A percentile compares a stretch with the other conserved stretches of the same genome.
Evolutionary conservation across 2,329 filamentous ascomycete species (phyloP).

Genomic region (Aureobasidium zeae): DNA sequence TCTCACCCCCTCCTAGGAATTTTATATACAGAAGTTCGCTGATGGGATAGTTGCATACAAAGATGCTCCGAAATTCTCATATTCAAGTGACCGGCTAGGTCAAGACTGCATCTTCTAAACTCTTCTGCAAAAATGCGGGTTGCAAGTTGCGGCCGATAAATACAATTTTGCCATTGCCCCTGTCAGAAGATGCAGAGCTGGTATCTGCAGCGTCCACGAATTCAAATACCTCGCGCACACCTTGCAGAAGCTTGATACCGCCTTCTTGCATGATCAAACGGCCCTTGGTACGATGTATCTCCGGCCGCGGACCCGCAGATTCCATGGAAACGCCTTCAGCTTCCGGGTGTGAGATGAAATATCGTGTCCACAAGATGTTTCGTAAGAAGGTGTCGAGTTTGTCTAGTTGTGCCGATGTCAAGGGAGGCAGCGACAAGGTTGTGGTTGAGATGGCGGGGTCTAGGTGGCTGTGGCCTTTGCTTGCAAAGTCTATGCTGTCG

Average conservation of each 20-base stretch:
- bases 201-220: slow-evolving; percentile 52
- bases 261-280: slow-evolving; percentile 59
- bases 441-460: slow-evolving; percentile 66
- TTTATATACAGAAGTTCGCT: no score
- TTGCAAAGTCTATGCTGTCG: slow-evolving; percentile 53
- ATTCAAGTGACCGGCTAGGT: no score
- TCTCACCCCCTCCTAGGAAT: no score
- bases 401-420: slow-evolving; percentile 50
- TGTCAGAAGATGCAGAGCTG: background rate
- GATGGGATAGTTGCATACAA: no score
- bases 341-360: slow-evolving; percentile 38
- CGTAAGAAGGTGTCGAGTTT: slow-evolving; percentile 73
- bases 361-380: slow-evolving; percentile 71
- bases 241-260: slow-evolving; percentile 69
- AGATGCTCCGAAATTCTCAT: no score
- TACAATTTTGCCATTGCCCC: slow-evolving; percentile 25
- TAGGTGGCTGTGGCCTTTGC: slow-evolving; percentile 79
- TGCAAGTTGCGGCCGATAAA: slow-evolving; percentile 28
- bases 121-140: slow-evolving; percentile 23
- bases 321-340: background rate
- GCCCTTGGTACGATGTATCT: slow-evolving; percentile 84
- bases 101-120: slow-evolving; percentile 19
- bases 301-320: slow-evolving; percentile 43
- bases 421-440: slow-evolving; percentile 55
- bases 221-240: slow-evolving; percentile 88